Evolutionary conservation across 208 protist species (phyloP).

Genomic region (Acanthamoeba lenticulata): DNA sequence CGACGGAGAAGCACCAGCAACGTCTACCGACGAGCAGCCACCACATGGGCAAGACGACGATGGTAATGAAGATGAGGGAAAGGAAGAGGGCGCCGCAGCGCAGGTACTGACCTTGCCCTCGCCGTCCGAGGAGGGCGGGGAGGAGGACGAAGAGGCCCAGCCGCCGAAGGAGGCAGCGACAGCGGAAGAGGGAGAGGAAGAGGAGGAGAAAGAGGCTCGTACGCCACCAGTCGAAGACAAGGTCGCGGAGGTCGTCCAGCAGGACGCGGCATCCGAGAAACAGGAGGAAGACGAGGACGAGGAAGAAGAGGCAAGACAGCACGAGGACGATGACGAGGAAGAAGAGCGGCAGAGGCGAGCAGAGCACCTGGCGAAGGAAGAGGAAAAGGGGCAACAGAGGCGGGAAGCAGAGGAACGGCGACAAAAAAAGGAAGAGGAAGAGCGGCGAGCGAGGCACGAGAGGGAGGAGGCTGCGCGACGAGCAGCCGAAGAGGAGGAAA

Average conservation of each 20-base stretch:
- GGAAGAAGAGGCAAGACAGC: background rate
- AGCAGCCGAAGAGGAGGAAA: background rate
- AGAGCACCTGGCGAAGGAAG: too few species aligned
- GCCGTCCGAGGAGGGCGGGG: too few species aligned
- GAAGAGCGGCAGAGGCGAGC: too few species aligned
- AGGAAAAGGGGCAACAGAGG: background rate
- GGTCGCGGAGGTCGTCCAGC: too few species aligned
- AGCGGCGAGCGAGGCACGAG: too few species aligned
- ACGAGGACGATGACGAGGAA: background rate
- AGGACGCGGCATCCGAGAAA: too few species aligned
- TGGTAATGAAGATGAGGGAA: background rate
- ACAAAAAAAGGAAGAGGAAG: background rate
- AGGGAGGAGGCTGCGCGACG: too few species aligned
- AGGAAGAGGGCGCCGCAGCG: background rate
- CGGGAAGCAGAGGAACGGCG: background rate
- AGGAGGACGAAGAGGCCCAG: background rate
- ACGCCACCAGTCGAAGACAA: too few species aligned
- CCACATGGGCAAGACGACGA: background rate
- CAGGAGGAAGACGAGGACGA: background rate
- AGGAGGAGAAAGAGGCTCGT: too few species aligned
- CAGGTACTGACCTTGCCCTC: too few species aligned
- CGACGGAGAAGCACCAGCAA: background rate
- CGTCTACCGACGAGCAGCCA: background rate
- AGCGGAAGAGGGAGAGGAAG: background rate
- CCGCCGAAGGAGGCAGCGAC: background rate